A percentile compares a stretch with the other conserved stretches of the same genome.
Evolutionary conservation across 225 moss, liverwort and hornwort genomes (phyloP).

Genomic region (Anthoceros angustus): DNA sequence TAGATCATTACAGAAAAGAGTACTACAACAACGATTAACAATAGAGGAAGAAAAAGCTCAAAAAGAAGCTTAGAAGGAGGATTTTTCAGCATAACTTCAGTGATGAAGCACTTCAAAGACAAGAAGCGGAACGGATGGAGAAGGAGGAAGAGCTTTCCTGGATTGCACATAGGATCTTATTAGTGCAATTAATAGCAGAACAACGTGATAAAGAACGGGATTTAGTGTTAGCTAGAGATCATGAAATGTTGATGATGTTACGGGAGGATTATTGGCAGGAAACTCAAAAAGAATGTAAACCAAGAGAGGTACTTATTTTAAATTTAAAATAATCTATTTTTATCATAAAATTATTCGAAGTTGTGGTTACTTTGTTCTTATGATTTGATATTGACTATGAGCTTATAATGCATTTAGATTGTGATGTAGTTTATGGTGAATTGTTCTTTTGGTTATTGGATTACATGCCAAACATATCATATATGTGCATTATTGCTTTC

Average conservation of each 20-base stretch:
- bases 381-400: too few species aligned
- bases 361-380: too few species aligned
- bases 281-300: neutral
- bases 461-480: neutral
- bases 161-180: neutral
- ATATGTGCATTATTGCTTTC: neutral
- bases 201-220: conserved; percentile 1
- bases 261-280: conserved; percentile 1
- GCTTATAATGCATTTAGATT: too few species aligned
- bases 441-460: too few species aligned
- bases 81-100: neutral
- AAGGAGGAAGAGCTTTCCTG: neutral
- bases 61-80: neutral
- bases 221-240: neutral
- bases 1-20: neutral
- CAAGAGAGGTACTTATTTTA: neutral
- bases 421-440: too few species aligned
- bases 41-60: neutral
- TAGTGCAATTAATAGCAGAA: neutral
- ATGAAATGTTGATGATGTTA: neutral
- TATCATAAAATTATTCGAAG: too few species aligned
- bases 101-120: neutral
- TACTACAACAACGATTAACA: neutral
- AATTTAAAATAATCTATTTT: too few species aligned
- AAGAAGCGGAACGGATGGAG: neutral